These are phyloP conservation scores for Suillus decipiens DNA, from an alignment of 768 basidiomycete genomes.

Conservation along the genomic window DNA sequence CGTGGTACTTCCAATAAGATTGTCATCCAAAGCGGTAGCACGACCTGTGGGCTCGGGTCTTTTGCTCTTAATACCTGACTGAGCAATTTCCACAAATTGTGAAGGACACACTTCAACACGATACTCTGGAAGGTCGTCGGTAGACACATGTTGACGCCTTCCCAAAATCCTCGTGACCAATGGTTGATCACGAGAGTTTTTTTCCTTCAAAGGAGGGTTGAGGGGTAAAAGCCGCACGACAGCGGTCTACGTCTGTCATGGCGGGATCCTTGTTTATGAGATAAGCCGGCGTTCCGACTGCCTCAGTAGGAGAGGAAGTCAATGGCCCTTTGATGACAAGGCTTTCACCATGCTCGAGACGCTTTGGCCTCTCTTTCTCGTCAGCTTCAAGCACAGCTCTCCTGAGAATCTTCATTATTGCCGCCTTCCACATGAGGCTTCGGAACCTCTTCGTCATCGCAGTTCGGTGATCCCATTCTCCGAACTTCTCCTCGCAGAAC, in stretches of 20 bases:
- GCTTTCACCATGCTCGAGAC: constrained; percentile 20
- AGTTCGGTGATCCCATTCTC: constrained; percentile 26
- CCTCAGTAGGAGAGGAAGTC: constrained; percentile 16
- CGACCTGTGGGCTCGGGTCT: constrained; percentile 22
- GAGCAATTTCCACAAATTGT: constrained; percentile 35
- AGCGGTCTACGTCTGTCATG: constrained; percentile 13
- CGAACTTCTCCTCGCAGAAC: constrained; percentile 30
- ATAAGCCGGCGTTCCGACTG: constrained; percentile 23
- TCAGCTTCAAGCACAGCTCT: constrained; percentile 32
- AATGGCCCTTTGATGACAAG: constrained; percentile 22
- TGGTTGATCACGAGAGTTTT: background rate
- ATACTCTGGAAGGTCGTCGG: constrained; percentile 44
- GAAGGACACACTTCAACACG: constrained; percentile 40
- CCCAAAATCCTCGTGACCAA: constrained; percentile 38
- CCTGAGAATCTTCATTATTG: constrained; percentile 23
- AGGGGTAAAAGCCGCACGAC: constrained; percentile 23
- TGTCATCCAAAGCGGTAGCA: constrained; percentile 15
- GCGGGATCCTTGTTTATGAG: constrained; percentile 23
- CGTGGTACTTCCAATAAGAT: constrained; percentile 16
- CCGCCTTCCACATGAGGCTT: constrained; percentile 23
- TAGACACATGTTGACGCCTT: constrained; percentile 39
- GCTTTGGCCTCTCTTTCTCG: constrained; percentile 28
- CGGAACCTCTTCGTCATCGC: constrained; percentile 24
- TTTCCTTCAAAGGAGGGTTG: constrained; percentile 6
- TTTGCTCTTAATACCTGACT: constrained; percentile 29